A percentile compares a stretch with the other conserved stretches of the same genome.
Evolutionary conservation across 768 basidiomycete species (phyloP).

Genomic region (Mycena amicta): DNA sequence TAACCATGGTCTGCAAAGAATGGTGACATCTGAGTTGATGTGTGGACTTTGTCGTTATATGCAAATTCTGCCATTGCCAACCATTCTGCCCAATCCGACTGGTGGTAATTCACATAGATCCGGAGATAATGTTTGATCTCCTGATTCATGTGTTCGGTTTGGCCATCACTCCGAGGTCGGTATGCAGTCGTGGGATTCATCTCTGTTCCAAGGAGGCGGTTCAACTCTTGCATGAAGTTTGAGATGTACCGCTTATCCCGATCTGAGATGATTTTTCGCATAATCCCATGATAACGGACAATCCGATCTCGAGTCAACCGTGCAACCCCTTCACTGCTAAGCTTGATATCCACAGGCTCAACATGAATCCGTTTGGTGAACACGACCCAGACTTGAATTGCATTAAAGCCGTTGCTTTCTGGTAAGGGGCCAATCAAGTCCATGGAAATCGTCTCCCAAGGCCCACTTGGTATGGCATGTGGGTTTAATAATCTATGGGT

Average conservation of each 20-base stretch:
- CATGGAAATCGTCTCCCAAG: neutral
- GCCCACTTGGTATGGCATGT: neutral
- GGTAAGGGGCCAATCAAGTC: neutral
- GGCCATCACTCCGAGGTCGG: neutral
- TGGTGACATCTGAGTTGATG: neutral
- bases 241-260: neutral
- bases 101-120: neutral
- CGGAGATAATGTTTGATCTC: neutral
- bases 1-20: neutral
- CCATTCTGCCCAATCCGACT: neutral
- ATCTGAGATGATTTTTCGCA: neutral
- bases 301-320: neutral
- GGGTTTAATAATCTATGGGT: neutral
- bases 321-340: neutral
- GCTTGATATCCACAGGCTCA: neutral
- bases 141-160: neutral
- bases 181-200: neutral
- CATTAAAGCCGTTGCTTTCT: neutral
- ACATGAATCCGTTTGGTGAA: neutral
- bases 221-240: neutral
- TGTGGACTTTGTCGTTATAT: neutral
- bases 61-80: neutral
- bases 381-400: neutral
- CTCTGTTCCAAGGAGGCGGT: neutral
- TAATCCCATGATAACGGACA: neutral